These are phyloP conservation scores for Plasmodium vinckei DNA, from an alignment of 169 alveolate genomes.

Conservation along the genomic window DNA sequence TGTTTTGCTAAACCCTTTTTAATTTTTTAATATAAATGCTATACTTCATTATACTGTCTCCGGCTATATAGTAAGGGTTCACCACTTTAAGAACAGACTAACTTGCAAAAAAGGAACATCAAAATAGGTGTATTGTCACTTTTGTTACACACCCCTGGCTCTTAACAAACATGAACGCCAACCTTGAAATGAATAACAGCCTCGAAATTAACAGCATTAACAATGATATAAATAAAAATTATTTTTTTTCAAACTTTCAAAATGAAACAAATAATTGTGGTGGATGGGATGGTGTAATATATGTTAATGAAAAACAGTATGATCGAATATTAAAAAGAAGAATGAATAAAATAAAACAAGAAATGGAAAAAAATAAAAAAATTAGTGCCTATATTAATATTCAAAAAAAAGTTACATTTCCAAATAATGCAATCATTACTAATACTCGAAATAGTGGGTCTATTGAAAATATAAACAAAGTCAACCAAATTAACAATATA, in stretches of 20 bases:
- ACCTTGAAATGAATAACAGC: too few relatives aligned
- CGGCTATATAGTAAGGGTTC: too few relatives aligned
- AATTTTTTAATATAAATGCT: too few relatives aligned
- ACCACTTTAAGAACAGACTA: too few relatives aligned
- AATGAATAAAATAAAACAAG: slow-evolving; percentile 45
- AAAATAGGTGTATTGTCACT: too few relatives aligned
- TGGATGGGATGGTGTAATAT: slow-evolving; percentile 31
- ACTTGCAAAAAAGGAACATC: too few relatives aligned
- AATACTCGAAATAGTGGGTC: background rate
- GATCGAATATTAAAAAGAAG: slow-evolving; percentile 59
- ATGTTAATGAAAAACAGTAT: slow-evolving; percentile 75
- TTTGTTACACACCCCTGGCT: too few relatives aligned
- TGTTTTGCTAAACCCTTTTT: too few relatives aligned
- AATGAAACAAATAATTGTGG: background rate
- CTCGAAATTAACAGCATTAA: background rate
- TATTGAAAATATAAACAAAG: too few relatives aligned
- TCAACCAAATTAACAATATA: too few relatives aligned
- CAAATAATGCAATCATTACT: background rate
- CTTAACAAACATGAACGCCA: too few relatives aligned
- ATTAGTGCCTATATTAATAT: slow-evolving; percentile 48
- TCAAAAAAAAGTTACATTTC: slow-evolving; percentile 8
- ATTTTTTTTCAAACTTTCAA: slow-evolving; percentile 2
- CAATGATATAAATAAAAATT: slow-evolving; percentile 1
- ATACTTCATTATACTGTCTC: too few relatives aligned
- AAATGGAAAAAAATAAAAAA: slow-evolving; percentile 42